Percentiles rank a stretch among this genome's conserved stretches.
Evolutionary conservation across 1,284 basidiomycete species (phyloP).

Genomic region (Schizophyllum commune): DNA sequence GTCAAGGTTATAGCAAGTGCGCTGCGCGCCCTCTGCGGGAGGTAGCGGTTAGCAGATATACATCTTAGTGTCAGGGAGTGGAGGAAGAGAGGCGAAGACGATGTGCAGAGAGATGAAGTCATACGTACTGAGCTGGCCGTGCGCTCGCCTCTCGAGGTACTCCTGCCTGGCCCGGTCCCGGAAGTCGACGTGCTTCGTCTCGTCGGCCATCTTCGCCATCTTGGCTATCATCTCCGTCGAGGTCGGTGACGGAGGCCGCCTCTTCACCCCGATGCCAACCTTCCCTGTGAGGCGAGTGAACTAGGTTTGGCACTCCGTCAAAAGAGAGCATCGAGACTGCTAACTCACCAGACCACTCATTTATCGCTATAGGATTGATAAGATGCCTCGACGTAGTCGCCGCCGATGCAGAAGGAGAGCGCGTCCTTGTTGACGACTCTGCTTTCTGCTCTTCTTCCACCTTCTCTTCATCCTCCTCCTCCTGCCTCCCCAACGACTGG

Average conservation of each 20-base stretch:
- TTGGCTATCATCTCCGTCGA: constrained; percentile 59
- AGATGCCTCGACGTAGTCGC: constrained; percentile 31
- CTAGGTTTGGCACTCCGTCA: too few species aligned
- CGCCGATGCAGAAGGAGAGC: neutral
- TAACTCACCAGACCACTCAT: constrained; percentile 67
- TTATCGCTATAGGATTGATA: constrained; percentile 58
- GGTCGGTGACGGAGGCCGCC: constrained; percentile 58
- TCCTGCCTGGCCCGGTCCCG: constrained; percentile 60
- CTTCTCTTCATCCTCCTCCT: constrained; percentile 9
- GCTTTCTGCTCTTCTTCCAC: constrained; percentile 5
- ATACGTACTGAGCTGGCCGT: constrained; percentile 44
- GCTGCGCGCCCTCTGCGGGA: constrained; percentile 46
- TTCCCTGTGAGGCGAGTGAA: constrained; percentile 40
- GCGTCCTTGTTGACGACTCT: neutral
- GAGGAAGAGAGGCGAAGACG: neutral
- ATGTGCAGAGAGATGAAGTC: neutral
- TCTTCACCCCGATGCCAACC: constrained; percentile 66
- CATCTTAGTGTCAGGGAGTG: neutral
- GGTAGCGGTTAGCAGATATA: neutral
- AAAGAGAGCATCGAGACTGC: neutral
- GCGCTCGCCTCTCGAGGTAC: constrained; percentile 68
- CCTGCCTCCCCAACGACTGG: constrained; percentile 52
- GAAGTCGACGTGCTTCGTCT: constrained; percentile 46
- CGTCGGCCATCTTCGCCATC: constrained; percentile 65
- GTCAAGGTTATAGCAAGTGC: constrained; percentile 65